Percentiles rank a stretch among this genome's conserved stretches.
phyloP scores from a whole-genome alignment of 2,329 filamentous ascomycete genomes.

The Fusarium humuli region DNA sequence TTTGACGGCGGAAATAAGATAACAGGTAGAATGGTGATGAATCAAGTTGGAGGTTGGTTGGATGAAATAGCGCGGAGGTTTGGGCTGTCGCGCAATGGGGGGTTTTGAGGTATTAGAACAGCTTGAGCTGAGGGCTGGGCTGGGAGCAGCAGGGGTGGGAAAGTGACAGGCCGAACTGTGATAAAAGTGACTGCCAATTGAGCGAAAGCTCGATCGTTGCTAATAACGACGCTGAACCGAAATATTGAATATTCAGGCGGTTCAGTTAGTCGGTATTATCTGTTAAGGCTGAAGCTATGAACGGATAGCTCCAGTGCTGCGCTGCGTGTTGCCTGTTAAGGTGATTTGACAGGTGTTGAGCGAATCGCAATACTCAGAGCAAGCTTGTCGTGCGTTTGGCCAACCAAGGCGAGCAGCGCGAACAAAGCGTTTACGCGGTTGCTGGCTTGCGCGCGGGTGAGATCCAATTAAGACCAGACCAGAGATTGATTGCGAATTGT shows the following conservation, averaged over 20 bases:
- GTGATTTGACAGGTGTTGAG: slow-evolving; percentile 31
- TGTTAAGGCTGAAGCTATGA: slow-evolving; percentile 2
- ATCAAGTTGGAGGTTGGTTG: slow-evolving; percentile 1
- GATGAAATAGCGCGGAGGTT: slow-evolving; percentile 8
- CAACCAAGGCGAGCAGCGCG: slow-evolving; percentile 6
- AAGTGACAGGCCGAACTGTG: slow-evolving; percentile 15
- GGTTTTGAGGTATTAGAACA: slow-evolving; percentile 17
- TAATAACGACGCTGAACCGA: neutral
- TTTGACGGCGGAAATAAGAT: neutral
- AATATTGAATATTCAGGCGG: slow-evolving; percentile 2
- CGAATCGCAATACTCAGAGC: slow-evolving; percentile 33
- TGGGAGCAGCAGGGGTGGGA: neutral
- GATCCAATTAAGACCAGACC: slow-evolving; percentile 44
- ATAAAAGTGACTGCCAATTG: slow-evolving; percentile 8
- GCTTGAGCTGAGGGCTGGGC: slow-evolving; percentile 10
- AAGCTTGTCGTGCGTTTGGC: slow-evolving; percentile 23
- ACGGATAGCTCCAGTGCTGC: slow-evolving; percentile 14
- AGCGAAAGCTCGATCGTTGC: neutral
- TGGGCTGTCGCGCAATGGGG: slow-evolving; percentile 2
- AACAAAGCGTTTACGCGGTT: slow-evolving; percentile 35
- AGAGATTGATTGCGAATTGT: slow-evolving; percentile 44
- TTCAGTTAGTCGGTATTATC: slow-evolving; percentile 4
- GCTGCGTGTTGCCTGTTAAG: slow-evolving; percentile 35
- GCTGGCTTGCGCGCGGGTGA: slow-evolving; percentile 29
- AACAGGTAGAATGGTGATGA: neutral